phyloP scores from a whole-genome alignment of 345 rosid species.

The Lenwebbia sp. region DNA sequence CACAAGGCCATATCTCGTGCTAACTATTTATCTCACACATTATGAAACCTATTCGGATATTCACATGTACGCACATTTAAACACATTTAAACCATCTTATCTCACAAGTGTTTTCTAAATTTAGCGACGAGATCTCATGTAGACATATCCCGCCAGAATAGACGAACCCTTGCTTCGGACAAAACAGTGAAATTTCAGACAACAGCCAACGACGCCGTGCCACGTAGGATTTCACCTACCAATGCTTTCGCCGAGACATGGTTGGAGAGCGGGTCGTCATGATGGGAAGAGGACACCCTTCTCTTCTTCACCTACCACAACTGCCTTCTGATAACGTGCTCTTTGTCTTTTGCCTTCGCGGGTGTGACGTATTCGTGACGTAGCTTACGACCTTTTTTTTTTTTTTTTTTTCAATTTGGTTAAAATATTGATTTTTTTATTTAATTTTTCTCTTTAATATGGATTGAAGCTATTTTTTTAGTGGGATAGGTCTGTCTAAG shows the following conservation, averaged over 20 bases:
- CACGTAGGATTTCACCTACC: background rate
- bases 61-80: too few species aligned
- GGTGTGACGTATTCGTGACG: background rate
- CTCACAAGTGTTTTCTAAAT: too few species aligned
- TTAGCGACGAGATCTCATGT: fast-evolving
- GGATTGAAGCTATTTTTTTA: background rate
- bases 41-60: too few species aligned
- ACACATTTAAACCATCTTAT: too few species aligned
- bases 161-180: background rate
- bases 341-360: background rate
- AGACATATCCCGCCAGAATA: background rate
- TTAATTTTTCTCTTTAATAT: background rate
- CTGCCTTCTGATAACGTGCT: background rate
- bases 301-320: background rate
- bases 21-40: too few species aligned
- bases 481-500: background rate
- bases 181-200: background rate
- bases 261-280: too few species aligned
- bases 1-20: too few species aligned
- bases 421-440: too few species aligned
- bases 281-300: too few species aligned
- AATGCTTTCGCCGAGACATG: too few species aligned
- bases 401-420: too few species aligned
- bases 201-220: background rate
- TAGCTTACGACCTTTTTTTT: background rate